Base-by-base conservation (phyloP, 1,284 basidiomycete genomes). In the Phenoliferia sp. region DNA sequence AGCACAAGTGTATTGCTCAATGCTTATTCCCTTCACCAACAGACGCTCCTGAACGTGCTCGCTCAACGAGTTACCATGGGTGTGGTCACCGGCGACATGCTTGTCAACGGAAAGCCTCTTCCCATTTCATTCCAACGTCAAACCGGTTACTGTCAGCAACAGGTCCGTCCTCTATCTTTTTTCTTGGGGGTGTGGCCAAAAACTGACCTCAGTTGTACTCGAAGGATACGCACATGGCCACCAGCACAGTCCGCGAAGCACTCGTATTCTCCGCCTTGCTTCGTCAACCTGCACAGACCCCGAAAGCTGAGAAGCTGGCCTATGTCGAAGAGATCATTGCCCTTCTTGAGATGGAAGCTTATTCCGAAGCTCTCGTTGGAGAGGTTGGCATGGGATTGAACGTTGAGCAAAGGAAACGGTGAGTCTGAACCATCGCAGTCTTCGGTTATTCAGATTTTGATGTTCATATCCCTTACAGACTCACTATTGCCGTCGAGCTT, bases 311-410 rank as follows among this genome's bases (percentile, higher is more conserved):
- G 78, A 94, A 94, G 78, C 84, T 88, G 76, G 87, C 84, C 39
- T 93, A 91, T 74, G 90, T 89, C 65, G 90, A 92, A 66, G 86
- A 85, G 75, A 88, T 90, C 64, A 81, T 94, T 71, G 85, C 84
- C 76, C 86, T 93, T 82, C 88, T 91, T 73, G 90, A 90, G 62
- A 82, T 94, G 73, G 85, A 87, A 54, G 79, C 78, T 0, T 86
- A 87, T 72, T 87, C 84, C 10, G 86, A 93, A 61, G 90, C 90
- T 0, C 82, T 90, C 61, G 87, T 94, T 32, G 89, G 89, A 55
- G 85, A 87, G 0, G 82, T 90, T 19, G 86, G 87, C 33, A 79
- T 80, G 62, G 72, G 81, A 71, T 76, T 82, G 64, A 81, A 81
- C 73, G 86, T 89, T 58, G 90, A 92, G 74, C 85, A 89, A 75